These are phyloP conservation scores for Platanthera guangdongensis DNA, from an alignment of 106 monocot genomes.

Conservation along the genomic window DNA sequence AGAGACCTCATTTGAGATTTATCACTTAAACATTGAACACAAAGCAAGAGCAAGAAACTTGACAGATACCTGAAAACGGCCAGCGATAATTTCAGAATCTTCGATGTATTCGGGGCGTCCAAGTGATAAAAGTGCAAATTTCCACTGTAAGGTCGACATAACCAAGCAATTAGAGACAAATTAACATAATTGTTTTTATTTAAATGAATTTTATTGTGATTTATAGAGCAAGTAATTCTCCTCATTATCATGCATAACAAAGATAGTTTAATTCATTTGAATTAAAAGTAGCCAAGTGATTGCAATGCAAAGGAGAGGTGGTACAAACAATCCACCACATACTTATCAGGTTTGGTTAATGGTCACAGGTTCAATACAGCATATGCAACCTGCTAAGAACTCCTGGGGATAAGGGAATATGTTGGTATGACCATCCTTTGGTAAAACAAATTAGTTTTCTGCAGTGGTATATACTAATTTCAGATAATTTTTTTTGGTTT, in stretches of 20 bases:
- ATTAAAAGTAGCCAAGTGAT: too few species aligned
- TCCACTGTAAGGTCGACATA: slow-evolving; percentile 49
- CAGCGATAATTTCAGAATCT: slow-evolving; percentile 65
- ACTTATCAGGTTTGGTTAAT: neutral
- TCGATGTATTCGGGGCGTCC: slow-evolving; percentile 79
- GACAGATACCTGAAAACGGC: slow-evolving; percentile 59
- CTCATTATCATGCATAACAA: neutral
- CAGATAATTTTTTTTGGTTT: too few species aligned
- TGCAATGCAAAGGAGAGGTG: neutral
- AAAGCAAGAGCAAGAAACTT: neutral
- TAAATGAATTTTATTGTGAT: neutral
- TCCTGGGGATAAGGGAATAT: too few species aligned
- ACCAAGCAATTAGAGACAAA: neutral
- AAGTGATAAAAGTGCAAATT: slow-evolving; percentile 70
- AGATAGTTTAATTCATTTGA: neutral
- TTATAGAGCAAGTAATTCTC: neutral
- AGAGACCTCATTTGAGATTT: neutral
- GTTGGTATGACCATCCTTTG: neutral
- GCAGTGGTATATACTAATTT: too few species aligned
- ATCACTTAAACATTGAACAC: neutral
- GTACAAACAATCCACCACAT: neutral
- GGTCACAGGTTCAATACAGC: too few species aligned
- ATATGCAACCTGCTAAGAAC: too few species aligned
- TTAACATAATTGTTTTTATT: neutral
- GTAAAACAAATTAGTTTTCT: neutral